Evolutionary conservation across 2,329 filamentous ascomycete species (phyloP).

Genomic region (Sporothrix curviconia): DNA sequence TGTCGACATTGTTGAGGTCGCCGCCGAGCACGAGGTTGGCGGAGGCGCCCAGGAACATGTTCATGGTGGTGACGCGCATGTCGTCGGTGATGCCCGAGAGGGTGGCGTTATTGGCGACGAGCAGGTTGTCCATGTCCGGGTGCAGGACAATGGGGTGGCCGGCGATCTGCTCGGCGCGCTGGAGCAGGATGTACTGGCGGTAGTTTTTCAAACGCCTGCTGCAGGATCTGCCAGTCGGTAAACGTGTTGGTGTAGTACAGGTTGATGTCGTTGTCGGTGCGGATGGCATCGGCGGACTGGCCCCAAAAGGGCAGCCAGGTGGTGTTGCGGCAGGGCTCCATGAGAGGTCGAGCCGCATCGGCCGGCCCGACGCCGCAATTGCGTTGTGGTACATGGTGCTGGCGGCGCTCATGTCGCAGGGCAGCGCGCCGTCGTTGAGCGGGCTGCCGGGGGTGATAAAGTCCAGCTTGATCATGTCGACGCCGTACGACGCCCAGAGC

Average conservation of each 20-base stretch:
- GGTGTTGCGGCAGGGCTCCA: neutral
- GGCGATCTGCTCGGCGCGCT: neutral
- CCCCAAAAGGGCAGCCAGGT: neutral
- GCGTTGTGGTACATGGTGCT: neutral
- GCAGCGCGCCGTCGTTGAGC: neutral
- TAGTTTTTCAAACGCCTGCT: neutral
- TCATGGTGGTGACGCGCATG: neutral
- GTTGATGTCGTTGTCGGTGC: neutral
- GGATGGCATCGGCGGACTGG: neutral
- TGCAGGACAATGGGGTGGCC: neutral
- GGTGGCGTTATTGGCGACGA: neutral
- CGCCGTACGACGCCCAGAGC: neutral
- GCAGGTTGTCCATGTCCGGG: neutral
- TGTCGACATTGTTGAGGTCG: neutral
- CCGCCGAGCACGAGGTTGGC: neutral
- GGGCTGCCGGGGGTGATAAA: neutral
- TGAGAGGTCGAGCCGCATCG: neutral
- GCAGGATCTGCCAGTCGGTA: neutral
- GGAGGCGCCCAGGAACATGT: neutral
- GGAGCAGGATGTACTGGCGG: neutral
- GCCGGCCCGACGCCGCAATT: neutral
- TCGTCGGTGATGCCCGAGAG: neutral
- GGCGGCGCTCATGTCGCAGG: neutral
- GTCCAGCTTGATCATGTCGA: constrained; percentile 1
- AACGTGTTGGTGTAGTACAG: neutral